Percentiles rank a stretch among this genome's conserved stretches.
Evolutionary conservation across 139 green algal species (phyloP).

Genomic region (Zygnema cylindricum): DNA sequence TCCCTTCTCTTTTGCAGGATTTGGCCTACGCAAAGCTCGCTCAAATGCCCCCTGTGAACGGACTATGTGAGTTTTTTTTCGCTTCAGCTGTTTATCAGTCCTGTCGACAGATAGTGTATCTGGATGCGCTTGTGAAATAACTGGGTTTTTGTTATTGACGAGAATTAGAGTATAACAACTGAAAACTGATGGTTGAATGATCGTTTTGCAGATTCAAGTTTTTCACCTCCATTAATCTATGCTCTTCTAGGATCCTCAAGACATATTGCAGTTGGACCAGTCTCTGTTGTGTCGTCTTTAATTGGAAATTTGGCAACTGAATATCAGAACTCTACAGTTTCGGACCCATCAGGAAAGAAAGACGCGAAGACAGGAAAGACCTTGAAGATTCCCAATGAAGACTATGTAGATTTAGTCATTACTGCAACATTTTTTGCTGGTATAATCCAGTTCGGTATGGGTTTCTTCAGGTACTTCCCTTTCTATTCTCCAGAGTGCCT

Average conservation of each 20-base stretch:
- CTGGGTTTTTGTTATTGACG: too few species aligned
- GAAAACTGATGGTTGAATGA: too few species aligned
- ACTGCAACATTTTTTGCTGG: conserved; percentile 60
- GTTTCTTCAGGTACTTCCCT: conserved; percentile 53
- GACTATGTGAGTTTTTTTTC: conserved; percentile 50
- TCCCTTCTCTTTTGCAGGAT: conserved; percentile 50
- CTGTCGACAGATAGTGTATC: too few species aligned
- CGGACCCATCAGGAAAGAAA: conserved; percentile 22
- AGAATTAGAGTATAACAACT: too few species aligned
- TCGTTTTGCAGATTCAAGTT: conserved; percentile 57
- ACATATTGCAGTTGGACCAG: conserved; percentile 60
- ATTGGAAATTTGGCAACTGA: conserved; percentile 14
- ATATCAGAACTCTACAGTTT: neutral
- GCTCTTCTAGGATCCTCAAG: conserved; percentile 51
- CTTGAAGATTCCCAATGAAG: neutral
- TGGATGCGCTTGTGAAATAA: too few species aligned
- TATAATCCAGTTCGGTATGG: conserved; percentile 54
- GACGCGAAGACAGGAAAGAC: conserved; percentile 23
- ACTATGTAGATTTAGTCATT: conserved; percentile 56
- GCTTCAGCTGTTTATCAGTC: neutral
- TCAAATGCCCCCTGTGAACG: conserved; percentile 52
- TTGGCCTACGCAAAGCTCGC: conserved; percentile 54
- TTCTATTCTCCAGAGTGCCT: too few species aligned
- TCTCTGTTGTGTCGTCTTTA: conserved; percentile 60
- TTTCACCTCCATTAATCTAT: conserved; percentile 57